A percentile compares a stretch with the other conserved stretches of the same genome.
Evolutionary conservation across 208 protist species (phyloP).

Genomic region (Trypanosoma brucei): DNA sequence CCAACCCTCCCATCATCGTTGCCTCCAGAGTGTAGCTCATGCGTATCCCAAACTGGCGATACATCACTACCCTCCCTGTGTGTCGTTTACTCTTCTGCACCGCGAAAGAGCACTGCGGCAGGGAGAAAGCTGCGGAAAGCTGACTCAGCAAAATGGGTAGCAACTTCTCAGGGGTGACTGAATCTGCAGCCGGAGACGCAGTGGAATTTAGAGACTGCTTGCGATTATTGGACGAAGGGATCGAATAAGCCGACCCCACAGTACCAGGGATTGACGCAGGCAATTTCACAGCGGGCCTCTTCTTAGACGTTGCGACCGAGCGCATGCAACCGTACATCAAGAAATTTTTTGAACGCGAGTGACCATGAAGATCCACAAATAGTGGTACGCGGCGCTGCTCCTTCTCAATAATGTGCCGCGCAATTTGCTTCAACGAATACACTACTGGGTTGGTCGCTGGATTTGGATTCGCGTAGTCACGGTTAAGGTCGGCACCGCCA

Average conservation of each 20-base stretch:
- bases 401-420: slow-evolving; percentile 58
- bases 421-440: slow-evolving; percentile 75
- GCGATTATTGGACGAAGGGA: neutral
- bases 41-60: slow-evolving; percentile 86
- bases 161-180: slow-evolving; percentile 61
- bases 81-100: slow-evolving; percentile 85
- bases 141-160: slow-evolving; percentile 56
- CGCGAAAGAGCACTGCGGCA: slow-evolving; percentile 77
- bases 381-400: slow-evolving; percentile 78
- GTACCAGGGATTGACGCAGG: neutral
- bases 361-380: slow-evolving; percentile 94
- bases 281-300: neutral
- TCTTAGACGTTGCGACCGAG: slow-evolving; percentile 5
- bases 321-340: slow-evolving; percentile 93
- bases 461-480: slow-evolving; percentile 85
- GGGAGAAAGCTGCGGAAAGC: slow-evolving; percentile 59
- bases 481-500: slow-evolving; percentile 93
- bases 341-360: slow-evolving; percentile 93
- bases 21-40: slow-evolving; percentile 94
- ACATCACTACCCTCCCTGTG: slow-evolving; percentile 90
- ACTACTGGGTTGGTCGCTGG: slow-evolving; percentile 70
- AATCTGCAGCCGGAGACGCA: neutral
- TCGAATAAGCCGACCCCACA: neutral
- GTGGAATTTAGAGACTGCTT: neutral
- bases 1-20: slow-evolving; percentile 86